Evolutionary conservation across 805 yeast genomes (phyloP), one percentile per base, ranked within the genome.

Genomic region (Nakazawaea ernobii): DNA sequence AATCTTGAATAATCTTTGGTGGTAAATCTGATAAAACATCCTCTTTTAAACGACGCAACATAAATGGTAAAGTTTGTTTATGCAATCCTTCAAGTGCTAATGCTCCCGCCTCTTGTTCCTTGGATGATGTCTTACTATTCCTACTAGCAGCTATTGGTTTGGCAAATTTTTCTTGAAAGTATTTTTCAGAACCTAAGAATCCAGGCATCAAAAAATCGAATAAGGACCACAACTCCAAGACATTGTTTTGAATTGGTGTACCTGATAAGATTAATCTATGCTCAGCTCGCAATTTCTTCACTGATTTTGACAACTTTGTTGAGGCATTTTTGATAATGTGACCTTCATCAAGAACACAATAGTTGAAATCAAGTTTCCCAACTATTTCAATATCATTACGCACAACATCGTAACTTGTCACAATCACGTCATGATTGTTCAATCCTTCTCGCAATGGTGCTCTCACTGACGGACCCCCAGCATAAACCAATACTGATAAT

Each of bases 131-230:
- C 61, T 91, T 92, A 55, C 89, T 83, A 55, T 86, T 88, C 60
- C 97, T 75, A 36, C 96, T 85, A 1, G 95, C 92, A 3, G 97
- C 92, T 62, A 94, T 94, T 2, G 99, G 99, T 59, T 91, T 91
- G n/a, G 97, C 95, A 73, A 92, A 94, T 55, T 91, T 73, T 52
- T 92, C 98, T 59, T 90, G 94, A 70, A 94, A 94, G 43, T 84
- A 77, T 65, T 90, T 92, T 59, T 94, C 99, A 2, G 95, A 83
- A 11, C 99, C 99, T 53, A 94, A 71, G 59, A 94, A 94, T 0
- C 99, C 99, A 2, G 99, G 99, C 99, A 94, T 94, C 63, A 94
- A 73, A 64, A 90, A 94, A 65, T 94, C 99, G 71, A 94, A 94
- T 59, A 94, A 71, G 3, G 99, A 94, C 99, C 99, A 94, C 52